phyloP scores from a whole-genome alignment of 148 eudicot genomes.

The Agrostemma githago region DNA sequence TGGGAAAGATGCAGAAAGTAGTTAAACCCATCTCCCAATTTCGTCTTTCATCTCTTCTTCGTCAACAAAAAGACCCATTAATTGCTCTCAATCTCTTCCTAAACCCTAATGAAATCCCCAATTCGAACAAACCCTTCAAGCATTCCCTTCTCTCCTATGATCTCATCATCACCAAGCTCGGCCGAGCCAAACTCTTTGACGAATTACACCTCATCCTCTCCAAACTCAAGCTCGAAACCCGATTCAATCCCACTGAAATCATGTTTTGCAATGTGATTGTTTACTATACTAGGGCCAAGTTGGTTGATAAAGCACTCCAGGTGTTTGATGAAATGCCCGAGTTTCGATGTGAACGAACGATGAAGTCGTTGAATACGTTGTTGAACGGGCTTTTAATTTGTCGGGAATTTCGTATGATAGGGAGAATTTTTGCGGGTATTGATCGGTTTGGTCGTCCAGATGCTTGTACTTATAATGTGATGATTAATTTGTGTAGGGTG shows the following conservation, averaged over 20 bases:
- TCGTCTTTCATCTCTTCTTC: conserved; percentile 56
- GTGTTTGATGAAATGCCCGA: conserved; percentile 51
- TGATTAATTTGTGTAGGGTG: conserved; percentile 49
- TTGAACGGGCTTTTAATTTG: conserved; percentile 49
- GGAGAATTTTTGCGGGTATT: conserved; percentile 36
- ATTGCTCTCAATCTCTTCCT: conserved; percentile 62
- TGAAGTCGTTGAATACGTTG: conserved; percentile 61
- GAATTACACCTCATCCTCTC: conserved; percentile 53
- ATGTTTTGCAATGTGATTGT: conserved; percentile 65
- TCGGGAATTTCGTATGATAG: conserved; percentile 41
- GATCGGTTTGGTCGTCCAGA: conserved; percentile 46
- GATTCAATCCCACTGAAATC: conserved; percentile 48
- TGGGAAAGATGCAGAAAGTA: conserved; percentile 34
- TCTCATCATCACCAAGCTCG: conserved; percentile 74
- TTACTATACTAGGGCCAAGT: conserved; percentile 44
- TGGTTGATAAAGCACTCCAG: conserved; percentile 41
- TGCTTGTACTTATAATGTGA: conserved; percentile 62
- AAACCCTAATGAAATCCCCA: conserved; percentile 47
- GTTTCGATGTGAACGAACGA: conserved; percentile 50
- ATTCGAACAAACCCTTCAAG: conserved; percentile 35
- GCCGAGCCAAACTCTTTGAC: conserved; percentile 61
- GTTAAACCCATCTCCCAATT: conserved; percentile 42
- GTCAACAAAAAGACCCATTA: conserved; percentile 57
- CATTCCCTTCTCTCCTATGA: conserved; percentile 65
- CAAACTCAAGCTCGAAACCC: conserved; percentile 47